A percentile compares a stretch with the other conserved stretches of the same genome.
phyloP scores from a whole-genome alignment of 179 eudicot species.

The Silene noctiflora region DNA sequence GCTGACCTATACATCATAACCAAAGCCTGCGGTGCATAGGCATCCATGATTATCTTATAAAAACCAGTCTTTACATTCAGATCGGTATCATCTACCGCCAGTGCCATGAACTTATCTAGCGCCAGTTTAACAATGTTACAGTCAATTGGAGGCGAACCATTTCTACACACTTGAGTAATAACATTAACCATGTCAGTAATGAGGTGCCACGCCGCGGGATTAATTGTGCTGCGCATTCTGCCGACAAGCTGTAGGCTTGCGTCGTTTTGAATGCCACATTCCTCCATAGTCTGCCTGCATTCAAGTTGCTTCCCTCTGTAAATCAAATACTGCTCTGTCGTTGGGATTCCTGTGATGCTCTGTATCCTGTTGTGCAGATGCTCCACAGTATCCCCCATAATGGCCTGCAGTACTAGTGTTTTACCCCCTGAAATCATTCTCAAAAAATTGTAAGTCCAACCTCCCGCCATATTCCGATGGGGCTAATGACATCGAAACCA shows the following conservation, averaged over 20 bases:
- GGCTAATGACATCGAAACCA: background rate
- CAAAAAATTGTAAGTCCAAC: constrained; percentile 46
- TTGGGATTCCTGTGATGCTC: constrained; percentile 43
- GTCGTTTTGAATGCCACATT: constrained; percentile 51
- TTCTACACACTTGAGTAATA: constrained; percentile 39
- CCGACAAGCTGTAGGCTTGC: constrained; percentile 61
- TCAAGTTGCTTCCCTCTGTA: constrained; percentile 65
- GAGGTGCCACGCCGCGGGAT: constrained; percentile 62
- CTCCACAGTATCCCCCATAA: constrained; percentile 46
- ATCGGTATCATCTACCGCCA: background rate
- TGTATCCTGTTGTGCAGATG: constrained; percentile 40
- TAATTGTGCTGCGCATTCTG: constrained; percentile 59
- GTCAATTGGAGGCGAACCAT: constrained; percentile 10
- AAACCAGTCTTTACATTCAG: constrained; percentile 21
- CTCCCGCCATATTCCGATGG: background rate
- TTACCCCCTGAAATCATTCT: constrained; percentile 39
- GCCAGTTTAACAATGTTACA: constrained; percentile 12
- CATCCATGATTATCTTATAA: constrained; percentile 48
- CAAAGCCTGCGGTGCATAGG: constrained; percentile 51
- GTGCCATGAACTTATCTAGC: constrained; percentile 24
- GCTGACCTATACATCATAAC: constrained; percentile 67
- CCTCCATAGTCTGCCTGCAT: constrained; percentile 49
- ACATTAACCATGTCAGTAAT: constrained; percentile 41
- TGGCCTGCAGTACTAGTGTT: constrained; percentile 48
- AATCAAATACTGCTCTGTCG: constrained; percentile 52